Percentiles rank a stretch among this genome's conserved stretches.
Conservation (phyloP, 2,329 filamentous ascomycete species). For the Talaromyces verruculosus region DNA sequence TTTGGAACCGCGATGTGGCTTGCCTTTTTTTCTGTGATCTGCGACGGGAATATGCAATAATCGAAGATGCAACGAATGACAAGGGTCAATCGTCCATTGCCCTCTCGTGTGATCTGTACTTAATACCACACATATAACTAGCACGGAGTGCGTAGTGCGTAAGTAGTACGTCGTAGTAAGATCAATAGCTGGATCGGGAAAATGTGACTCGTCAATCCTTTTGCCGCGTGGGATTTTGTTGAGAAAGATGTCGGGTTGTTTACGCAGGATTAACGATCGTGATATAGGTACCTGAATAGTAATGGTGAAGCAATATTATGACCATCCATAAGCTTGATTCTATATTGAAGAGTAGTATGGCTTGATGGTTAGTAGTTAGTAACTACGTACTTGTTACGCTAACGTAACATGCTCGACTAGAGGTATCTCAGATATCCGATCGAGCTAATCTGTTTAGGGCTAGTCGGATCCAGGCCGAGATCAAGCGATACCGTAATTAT, state of each 20-base stretch:
- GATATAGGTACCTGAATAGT: not conserved
- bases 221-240: slow-evolving; percentile 5
- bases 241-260: not conserved
- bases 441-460: not conserved
- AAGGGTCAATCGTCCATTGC: not conserved
- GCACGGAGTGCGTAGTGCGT: not conserved
- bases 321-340: not conserved
- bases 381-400: not conserved
- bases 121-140: not conserved
- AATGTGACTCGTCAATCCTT: slow-evolving; percentile 1
- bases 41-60: slow-evolving; percentile 5
- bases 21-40: slow-evolving; percentile 2
- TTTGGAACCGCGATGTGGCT: slow-evolving; percentile 14
- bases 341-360: not conserved
- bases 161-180: not conserved
- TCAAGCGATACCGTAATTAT: slow-evolving; percentile 12
- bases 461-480: slow-evolving; percentile 10
- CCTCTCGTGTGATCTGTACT: slow-evolving; percentile 3
- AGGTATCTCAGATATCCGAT: slow-evolving; percentile 1
- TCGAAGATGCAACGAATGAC: not conserved
- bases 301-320: not conserved
- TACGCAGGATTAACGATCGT: not conserved
- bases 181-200: slow-evolving; percentile 2
- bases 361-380: not conserved
- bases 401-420: not conserved